A percentile compares a stretch with the other conserved stretches of the same genome.
phyloP scores from a whole-genome alignment of 306 rosid species.

The Gillenia trifoliata region DNA sequence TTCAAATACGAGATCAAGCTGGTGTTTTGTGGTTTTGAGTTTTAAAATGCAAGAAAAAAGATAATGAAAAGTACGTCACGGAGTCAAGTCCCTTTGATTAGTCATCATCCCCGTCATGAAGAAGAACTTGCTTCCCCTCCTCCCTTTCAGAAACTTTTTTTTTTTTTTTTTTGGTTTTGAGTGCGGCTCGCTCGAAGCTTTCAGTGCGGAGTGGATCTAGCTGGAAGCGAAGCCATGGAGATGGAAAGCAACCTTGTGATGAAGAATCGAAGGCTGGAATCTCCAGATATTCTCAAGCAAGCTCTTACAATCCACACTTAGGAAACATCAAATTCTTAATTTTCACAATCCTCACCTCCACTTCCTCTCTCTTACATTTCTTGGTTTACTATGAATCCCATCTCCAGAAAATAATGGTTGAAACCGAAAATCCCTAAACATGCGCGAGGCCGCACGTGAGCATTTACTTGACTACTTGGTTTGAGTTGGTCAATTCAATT shows the following conservation, averaged over 20 bases:
- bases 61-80: neutral
- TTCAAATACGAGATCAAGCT: neutral
- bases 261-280: slow-evolving; percentile 27
- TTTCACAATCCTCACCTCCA: slow-evolving; percentile 36
- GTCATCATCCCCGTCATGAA: neutral
- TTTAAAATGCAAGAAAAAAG: neutral
- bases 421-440: neutral
- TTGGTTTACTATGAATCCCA: slow-evolving; percentile 36
- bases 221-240: slow-evolving; percentile 2
- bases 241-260: slow-evolving; percentile 28
- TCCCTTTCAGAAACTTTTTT: too few relatives aligned
- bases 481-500: neutral
- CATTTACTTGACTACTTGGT: neutral
- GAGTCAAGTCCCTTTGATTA: neutral
- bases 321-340: slow-evolving; percentile 49
- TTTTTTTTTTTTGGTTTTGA: too few relatives aligned
- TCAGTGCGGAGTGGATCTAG: neutral
- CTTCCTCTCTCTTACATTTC: slow-evolving; percentile 48
- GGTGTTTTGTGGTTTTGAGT: neutral
- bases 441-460: neutral
- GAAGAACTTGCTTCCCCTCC: neutral
- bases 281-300: slow-evolving; percentile 35
- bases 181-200: neutral
- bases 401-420: slow-evolving; percentile 29
- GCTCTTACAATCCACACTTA: slow-evolving; percentile 26